Base-by-base conservation (phyloP, 164 flowering plant species). In the Aristolochia fimbriata region DNA sequence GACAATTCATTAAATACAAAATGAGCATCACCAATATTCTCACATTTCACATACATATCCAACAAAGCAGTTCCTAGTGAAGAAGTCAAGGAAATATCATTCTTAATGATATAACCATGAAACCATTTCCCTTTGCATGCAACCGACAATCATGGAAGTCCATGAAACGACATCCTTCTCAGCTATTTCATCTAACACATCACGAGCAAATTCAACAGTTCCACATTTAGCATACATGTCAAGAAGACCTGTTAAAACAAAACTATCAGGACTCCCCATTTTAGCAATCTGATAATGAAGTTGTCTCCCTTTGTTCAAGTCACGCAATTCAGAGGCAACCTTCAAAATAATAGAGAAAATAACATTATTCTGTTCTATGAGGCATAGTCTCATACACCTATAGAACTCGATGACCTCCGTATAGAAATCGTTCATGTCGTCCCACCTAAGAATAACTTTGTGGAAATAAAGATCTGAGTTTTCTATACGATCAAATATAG, bases 391-490 rank as follows among this genome's bases (percentile, higher is more conserved):
- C 87, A 77, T 65, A 65, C 73, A 62, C 45, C 17, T 60, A 62
- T 86, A 84, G 27, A 81, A 70, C 75, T 45, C 31, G 33, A 88
- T 57, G 54, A 81, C 55, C 55, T 84, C 86, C 4, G 20, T 16
- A 60, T 73, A 70, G 59, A 60, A 53, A 50, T 73, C 77, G 59
- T 79, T 76, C 74, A 79, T 53, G 54, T 79, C 77, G 45, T 79
- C 82, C 83, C 86, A 79, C 60, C 92, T 76, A 6, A 88, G 57
- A 92, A 88, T 81, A 66, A 79, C 90, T 52, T 86, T 84, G 76
- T 72, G 82, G 3, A 82, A 74, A 65, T 70, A 79, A 45, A 80
- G 55, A 73, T 88, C 90, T 5, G 87, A 87, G 68, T 72, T 22
- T 1, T 64, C 78, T 24, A 84, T 81, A 50, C 25, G 58, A 68